Conservation (phyloP, 2,329 filamentous ascomycete species). For the Parastagonospora avenae region DNA sequence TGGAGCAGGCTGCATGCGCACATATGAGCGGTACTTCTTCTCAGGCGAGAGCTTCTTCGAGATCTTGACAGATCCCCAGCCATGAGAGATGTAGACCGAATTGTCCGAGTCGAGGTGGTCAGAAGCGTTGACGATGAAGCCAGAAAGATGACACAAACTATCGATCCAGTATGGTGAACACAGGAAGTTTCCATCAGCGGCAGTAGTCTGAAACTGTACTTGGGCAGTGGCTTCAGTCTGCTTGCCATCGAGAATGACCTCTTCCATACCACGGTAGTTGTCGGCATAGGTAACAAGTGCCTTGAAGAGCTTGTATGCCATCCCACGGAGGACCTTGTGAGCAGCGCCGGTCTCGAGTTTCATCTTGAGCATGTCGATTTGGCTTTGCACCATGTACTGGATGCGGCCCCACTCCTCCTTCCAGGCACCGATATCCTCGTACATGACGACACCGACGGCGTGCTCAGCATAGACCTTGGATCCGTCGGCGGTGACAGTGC, state of each 20-base stretch:
- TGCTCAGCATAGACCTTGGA: slow-evolving; percentile 63
- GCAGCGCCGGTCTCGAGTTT: slow-evolving; percentile 69
- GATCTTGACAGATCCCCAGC: slow-evolving; percentile 65
- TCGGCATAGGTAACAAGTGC: slow-evolving; percentile 62
- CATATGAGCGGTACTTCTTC: slow-evolving; percentile 64
- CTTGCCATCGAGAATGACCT: slow-evolving; percentile 63
- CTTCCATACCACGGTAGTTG: slow-evolving; percentile 63
- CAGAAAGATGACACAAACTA: slow-evolving; percentile 61
- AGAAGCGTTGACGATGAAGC: slow-evolving; percentile 65
- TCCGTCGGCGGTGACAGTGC: slow-evolving; percentile 65
- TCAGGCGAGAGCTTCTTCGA: slow-evolving; percentile 57
- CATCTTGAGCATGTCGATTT: slow-evolving; percentile 68
- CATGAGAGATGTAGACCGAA: slow-evolving; percentile 66
- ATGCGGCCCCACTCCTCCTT: slow-evolving; percentile 69
- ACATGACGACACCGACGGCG: slow-evolving; percentile 65
- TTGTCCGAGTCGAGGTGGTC: slow-evolving; percentile 64
- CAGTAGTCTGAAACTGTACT: slow-evolving; percentile 60
- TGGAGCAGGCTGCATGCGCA: slow-evolving; percentile 64
- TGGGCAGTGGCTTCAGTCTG: slow-evolving; percentile 61
- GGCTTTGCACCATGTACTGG: slow-evolving; percentile 62
- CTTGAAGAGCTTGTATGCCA: slow-evolving; percentile 77
- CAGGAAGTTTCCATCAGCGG: slow-evolving; percentile 61
- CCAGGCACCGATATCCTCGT: slow-evolving; percentile 65
- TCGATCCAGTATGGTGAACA: slow-evolving; percentile 66
- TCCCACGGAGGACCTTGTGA: slow-evolving; percentile 73